Evolutionary conservation across 1,284 basidiomycete species (phyloP), one percentile per base, ranked within the genome.

Genomic region (Ceratobasidium sp.): DNA sequence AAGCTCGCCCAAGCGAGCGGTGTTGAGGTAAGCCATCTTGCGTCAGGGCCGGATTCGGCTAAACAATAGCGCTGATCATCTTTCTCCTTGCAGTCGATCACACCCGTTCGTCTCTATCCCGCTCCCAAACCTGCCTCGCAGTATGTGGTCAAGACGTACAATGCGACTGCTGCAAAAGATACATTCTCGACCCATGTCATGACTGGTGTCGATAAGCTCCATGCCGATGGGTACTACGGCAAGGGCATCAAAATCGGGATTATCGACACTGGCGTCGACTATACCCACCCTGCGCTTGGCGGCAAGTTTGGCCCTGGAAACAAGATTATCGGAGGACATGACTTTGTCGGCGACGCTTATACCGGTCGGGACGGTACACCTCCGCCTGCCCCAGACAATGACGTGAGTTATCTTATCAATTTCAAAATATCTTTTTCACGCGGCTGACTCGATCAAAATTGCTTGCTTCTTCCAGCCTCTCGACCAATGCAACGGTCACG

Each of bases 241-340:
- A 83, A 85, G 48, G 87, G 87, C 12, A 83, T 87, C 81, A 85
- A 84, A 62, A 84, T 88, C 15, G 87, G 84, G n/a, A 83, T 88
- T 68, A 84, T 87, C 65, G 84, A 87, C 79, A 83, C 85, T 20
- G 85, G 86, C 1, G 83, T 88, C 71, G 86, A 87, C 79, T 87
- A 87, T 81, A 85, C 84, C 15, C 84, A 85, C 66, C 84, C 85
- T 10, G 84, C 84, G 7, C 84, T 89, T 62, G 88, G 85, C 4
- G 86, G 86, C 12, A 85, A 85, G 79, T 86, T 87, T 74, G 86
- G 86, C 12, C 44, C 81, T 0, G 85, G 84, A 12, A 86, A 84
- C 82, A 86, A 86, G 79, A 81, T 85, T 75, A 78, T 79, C 1
- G 81, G 81, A 38, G 84, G 84, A 0, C 81, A 82, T 67, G 90